Conservation (phyloP, 169 alveolate species). For the Theileria annulata region DNA sequence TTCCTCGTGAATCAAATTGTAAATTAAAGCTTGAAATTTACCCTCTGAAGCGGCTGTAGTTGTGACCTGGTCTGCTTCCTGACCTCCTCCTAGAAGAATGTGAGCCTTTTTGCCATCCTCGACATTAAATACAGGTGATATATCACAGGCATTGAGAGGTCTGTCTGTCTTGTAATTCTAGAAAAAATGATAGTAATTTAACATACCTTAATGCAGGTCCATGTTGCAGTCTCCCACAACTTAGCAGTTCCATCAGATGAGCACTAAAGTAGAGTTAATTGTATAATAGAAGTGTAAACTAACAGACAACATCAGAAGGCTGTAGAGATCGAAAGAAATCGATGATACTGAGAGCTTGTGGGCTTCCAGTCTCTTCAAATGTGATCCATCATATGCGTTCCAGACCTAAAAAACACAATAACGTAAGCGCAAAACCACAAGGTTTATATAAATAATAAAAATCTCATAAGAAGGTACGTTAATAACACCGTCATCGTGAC, state of each 20-base stretch:
- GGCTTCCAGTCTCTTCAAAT: slow-evolving; percentile 74
- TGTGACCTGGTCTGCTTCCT: slow-evolving; percentile 88
- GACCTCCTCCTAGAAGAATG: slow-evolving; percentile 88
- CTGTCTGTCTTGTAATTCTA: slow-evolving; percentile 83
- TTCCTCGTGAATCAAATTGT: slow-evolving; percentile 87
- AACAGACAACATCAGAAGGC: slow-evolving; percentile 82
- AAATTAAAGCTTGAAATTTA: slow-evolving; percentile 89
- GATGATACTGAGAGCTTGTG: slow-evolving; percentile 84
- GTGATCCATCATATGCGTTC: slow-evolving; percentile 78
- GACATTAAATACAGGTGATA: slow-evolving; percentile 80
- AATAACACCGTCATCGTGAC: slow-evolving; percentile 87
- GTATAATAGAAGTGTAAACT: neutral
- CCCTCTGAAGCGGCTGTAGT: slow-evolving; percentile 91
- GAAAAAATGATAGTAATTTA: neutral
- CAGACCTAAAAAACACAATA: slow-evolving; percentile 58
- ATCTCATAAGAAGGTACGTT: slow-evolving; percentile 47
- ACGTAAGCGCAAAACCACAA: neutral
- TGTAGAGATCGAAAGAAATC: slow-evolving; percentile 79
- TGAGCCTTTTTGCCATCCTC: slow-evolving; percentile 77
- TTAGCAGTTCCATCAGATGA: slow-evolving; percentile 87
- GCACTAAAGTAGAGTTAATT: slow-evolving; percentile 43
- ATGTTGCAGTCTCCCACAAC: slow-evolving; percentile 82
- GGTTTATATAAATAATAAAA: slow-evolving; percentile 1
- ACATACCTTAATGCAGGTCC: slow-evolving; percentile 76
- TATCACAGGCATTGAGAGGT: slow-evolving; percentile 86